phyloP scores from a whole-genome alignment of 1,284 basidiomycete genomes.

The Moniliophthora roreri region DNA sequence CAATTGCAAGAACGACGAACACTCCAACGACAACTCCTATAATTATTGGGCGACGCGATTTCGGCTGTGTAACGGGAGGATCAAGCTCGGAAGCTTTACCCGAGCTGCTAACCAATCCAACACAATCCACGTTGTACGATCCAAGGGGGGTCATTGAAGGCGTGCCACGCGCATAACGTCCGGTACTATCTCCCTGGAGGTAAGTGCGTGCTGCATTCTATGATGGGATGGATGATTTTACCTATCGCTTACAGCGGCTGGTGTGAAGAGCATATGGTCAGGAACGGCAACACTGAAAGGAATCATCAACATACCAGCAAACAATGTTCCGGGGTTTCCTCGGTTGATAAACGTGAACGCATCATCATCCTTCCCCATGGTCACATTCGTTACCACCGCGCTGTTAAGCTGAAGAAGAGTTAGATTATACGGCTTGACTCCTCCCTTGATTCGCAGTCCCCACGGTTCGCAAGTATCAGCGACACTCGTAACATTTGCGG shows the following conservation, averaged over 20 bases:
- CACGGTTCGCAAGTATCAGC: conserved; percentile 46
- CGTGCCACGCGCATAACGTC: conserved; percentile 34
- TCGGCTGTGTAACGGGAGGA: conserved; percentile 3
- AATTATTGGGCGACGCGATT: conserved; percentile 8
- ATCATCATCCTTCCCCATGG: conserved; percentile 37
- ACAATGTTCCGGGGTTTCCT: conserved; percentile 34
- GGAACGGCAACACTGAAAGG: too few species aligned
- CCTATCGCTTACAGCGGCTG: conserved; percentile 40
- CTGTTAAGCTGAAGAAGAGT: conserved; percentile 41
- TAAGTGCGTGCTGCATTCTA: background rate
- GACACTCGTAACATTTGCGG: conserved; percentile 38
- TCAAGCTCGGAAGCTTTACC: conserved; percentile 20
- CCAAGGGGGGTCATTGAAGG: conserved; percentile 28
- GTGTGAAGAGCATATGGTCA: background rate
- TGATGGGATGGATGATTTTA: conserved; percentile 23
- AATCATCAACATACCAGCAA: conserved; percentile 39
- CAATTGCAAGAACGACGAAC: too few species aligned
- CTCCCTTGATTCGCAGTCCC: conserved; percentile 44
- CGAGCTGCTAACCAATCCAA: conserved; percentile 22
- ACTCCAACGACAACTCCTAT: conserved; percentile 4
- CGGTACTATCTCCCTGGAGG: conserved; percentile 20
- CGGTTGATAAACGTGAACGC: conserved; percentile 48
- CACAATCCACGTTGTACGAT: conserved; percentile 22
- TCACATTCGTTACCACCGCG: conserved; percentile 42
- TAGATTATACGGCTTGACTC: conserved; percentile 45